Conservation (phyloP, 495 filamentous ascomycete species). For the Hypoxylon crocopeplum region DNA sequence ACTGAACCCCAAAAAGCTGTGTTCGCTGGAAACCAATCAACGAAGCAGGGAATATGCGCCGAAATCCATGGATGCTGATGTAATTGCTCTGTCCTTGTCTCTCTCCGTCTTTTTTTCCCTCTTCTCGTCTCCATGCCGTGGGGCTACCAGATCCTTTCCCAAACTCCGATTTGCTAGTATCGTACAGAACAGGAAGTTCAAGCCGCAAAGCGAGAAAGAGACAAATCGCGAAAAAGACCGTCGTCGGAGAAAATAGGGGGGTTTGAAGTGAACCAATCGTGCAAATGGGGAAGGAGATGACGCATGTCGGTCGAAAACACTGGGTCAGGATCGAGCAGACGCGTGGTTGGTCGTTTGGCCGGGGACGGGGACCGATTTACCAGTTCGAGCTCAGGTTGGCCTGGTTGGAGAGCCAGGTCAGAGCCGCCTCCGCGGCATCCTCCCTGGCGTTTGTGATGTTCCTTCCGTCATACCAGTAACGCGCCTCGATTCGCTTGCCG, state of each 20-base stretch:
- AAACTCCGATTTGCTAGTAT: constrained; percentile 44
- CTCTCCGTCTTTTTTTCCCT: constrained; percentile 4
- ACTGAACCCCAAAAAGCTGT: constrained; percentile 21
- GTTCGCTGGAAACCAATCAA: constrained; percentile 28
- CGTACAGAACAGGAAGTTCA: constrained; percentile 40
- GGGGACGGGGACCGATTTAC: constrained; percentile 8
- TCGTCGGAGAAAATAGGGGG: constrained; percentile 29
- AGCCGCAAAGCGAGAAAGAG: constrained; percentile 30
- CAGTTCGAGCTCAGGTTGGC: constrained; percentile 29
- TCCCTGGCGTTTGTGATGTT: constrained; percentile 87
- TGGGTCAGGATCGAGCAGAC: constrained; percentile 2
- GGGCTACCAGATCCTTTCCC: constrained; percentile 41
- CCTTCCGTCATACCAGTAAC: constrained; percentile 91
- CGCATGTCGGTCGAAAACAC: constrained; percentile 15
- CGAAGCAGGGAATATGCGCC: constrained; percentile 27
- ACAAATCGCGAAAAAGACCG: constrained; percentile 15
- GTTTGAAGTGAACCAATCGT: constrained; percentile 27
- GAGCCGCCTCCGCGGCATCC: constrained; percentile 82
- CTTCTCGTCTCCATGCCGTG: constrained; percentile 35
- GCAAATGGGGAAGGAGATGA: constrained; percentile 34
- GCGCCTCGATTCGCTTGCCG: constrained; percentile 64
- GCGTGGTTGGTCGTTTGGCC: constrained; percentile 13
- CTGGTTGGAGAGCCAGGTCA: constrained; percentile 55
- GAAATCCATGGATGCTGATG: constrained; percentile 33
- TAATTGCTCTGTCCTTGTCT: constrained; percentile 23